Evolutionary conservation across 1,284 basidiomycete genomes (phyloP), one percentile per base, ranked within the genome.

Genomic region (Microbotryum violaceum): DNA sequence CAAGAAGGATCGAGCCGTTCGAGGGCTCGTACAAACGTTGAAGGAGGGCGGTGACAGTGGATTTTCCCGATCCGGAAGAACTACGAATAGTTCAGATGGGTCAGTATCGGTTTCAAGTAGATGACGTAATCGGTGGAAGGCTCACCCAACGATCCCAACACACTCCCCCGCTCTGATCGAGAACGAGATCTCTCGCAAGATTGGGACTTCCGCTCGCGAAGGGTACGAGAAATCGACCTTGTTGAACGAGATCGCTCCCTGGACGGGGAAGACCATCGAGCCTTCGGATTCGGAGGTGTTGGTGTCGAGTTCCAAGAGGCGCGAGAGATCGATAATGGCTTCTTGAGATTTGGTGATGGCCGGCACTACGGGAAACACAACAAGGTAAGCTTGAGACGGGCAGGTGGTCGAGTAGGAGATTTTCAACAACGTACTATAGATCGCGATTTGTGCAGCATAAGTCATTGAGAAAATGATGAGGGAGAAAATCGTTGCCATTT

Each of bases 391-490:
- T 37, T 18, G 49, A 50, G 9, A 57, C 44, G 10, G 20, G 10
- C 55, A 33, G 59, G 23, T 53, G 42, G 55, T 46, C 52, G 37
- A 25, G 27, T 16, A 6, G 5, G 62, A 52, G 18, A 12, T 10
- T 42, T 10, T 2, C 31, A 31, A n/a, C 57, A 18, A 83, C 88
- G 73, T 73, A 91, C 89, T 86, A 77, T 91, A 93, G 31, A 84
- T 82, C 82, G 97, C 85, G 68, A 92, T 81, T 74, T 91, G 89
- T 27, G 86, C 85, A 2, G 90, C 89, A 67, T 96, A 94, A 3
- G 90, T 89, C 63, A 97, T 85, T 8, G 88, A 86, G 78, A 97
- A 97, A 46, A 97, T 85, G 61, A 97, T 87, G 61, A 97, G 81
- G 65, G 93, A 88, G 73, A 96, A 84, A 27, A 89, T 87, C 75